A percentile compares a stretch with the other conserved stretches of the same genome.
phyloP scores from a whole-genome alignment of 805 yeast genomes.

The Metschnikowia similis region DNA sequence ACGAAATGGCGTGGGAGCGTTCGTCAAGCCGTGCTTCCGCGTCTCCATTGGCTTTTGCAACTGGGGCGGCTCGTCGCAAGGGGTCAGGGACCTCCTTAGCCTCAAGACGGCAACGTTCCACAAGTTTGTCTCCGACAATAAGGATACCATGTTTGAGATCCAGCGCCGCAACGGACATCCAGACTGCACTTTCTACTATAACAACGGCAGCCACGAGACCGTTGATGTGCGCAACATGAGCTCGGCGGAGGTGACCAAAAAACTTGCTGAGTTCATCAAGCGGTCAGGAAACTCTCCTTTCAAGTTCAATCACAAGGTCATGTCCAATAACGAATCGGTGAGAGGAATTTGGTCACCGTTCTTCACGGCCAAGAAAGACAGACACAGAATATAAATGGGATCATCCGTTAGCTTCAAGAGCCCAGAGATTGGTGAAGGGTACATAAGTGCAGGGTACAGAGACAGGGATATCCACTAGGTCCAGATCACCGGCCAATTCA shows the following conservation, averaged over 20 bases:
- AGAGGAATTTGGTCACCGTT: constrained; percentile 98
- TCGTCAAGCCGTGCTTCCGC: constrained; percentile 67
- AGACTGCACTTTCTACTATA: constrained; percentile 40
- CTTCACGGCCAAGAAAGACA: constrained; percentile 52
- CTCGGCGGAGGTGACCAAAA: constrained; percentile 56
- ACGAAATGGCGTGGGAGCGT: constrained; percentile 75
- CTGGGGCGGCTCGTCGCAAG: constrained; percentile 93
- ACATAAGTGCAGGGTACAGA: too few species aligned
- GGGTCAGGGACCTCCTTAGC: constrained; percentile 47
- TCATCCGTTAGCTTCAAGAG: too few species aligned
- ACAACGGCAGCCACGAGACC: constrained; percentile 29
- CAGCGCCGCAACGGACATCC: constrained; percentile 81
- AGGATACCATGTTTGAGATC: constrained; percentile 69
- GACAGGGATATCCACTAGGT: too few species aligned
- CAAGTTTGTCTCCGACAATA: constrained; percentile 56
- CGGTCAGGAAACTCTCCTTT: constrained; percentile 64
- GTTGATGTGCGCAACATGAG: constrained; percentile 77
- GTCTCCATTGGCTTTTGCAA: constrained; percentile 81
- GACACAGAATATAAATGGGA: constrained; percentile 31
- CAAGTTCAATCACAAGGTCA: constrained; percentile 69
- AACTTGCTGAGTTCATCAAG: constrained; percentile 59
- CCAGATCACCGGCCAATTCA: too few species aligned
- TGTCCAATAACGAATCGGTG: constrained; percentile 73
- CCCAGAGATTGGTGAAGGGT: too few species aligned
- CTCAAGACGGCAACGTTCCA: constrained; percentile 45